Percentiles rank a stretch among this genome's conserved stretches.
phyloP scores from a whole-genome alignment of 495 filamentous ascomycete species.

The Xylaria nigripes region DNA sequence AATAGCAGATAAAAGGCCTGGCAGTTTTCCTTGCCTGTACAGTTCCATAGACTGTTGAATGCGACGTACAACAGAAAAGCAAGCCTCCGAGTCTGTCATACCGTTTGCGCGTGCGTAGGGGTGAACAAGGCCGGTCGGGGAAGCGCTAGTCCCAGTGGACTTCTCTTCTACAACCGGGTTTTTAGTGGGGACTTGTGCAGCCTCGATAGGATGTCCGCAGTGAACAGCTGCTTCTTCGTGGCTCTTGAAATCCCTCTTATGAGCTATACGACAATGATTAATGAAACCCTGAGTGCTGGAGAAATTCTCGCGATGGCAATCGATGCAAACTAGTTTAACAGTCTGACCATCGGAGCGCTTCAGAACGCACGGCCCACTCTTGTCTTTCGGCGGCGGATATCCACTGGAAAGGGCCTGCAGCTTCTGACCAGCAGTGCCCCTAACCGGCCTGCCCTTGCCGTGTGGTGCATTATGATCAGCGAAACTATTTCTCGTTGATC shows the following conservation, averaged over 20 bases:
- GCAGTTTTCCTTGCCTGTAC: slow-evolving; percentile 39
- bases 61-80: slow-evolving; percentile 39
- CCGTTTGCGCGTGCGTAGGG: slow-evolving; percentile 56
- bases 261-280: slow-evolving; percentile 95
- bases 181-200: slow-evolving; percentile 46
- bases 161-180: slow-evolving; percentile 46
- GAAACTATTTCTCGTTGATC: slow-evolving; percentile 65
- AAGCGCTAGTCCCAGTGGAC: slow-evolving; percentile 13
- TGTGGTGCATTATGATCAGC: slow-evolving; percentile 44
- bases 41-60: slow-evolving; percentile 40
- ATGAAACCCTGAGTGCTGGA: slow-evolving; percentile 95
- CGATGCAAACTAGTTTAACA: slow-evolving; percentile 77
- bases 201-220: slow-evolving; percentile 73
- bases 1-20: slow-evolving; percentile 28
- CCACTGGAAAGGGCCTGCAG: slow-evolving; percentile 66
- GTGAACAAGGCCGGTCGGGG: slow-evolving; percentile 53
- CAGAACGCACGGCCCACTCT: slow-evolving; percentile 44
- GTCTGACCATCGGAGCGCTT: slow-evolving; percentile 47
- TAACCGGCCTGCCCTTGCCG: slow-evolving; percentile 53
- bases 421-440: slow-evolving; percentile 51
- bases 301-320: slow-evolving; percentile 83
- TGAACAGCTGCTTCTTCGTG: slow-evolving; percentile 91
- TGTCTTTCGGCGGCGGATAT: slow-evolving; percentile 62
- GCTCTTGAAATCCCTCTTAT: slow-evolving; percentile 81
- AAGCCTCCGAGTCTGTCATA: slow-evolving; percentile 46